A percentile compares a stretch with the other conserved stretches of the same genome.
phyloP scores from a whole-genome alignment of 371 early-diverging fungal genomes.

The Mucor saturninus region DNA sequence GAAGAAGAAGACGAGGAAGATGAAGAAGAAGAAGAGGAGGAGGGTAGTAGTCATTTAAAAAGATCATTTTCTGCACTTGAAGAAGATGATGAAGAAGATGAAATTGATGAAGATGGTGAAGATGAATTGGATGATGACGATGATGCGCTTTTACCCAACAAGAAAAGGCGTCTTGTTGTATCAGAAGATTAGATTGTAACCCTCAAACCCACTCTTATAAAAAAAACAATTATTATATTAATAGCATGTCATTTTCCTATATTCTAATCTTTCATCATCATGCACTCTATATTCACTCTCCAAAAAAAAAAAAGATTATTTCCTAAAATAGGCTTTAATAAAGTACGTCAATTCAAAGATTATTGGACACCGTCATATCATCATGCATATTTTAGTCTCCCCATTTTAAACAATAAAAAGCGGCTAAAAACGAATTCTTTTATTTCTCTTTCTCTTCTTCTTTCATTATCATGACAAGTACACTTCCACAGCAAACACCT shows the following conservation, averaged over 20 bases:
- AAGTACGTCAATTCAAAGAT: background rate
- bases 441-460: conserved; percentile 10
- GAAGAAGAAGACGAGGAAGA: too few relatives aligned
- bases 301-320: background rate
- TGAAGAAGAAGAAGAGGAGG: background rate
- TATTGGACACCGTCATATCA: background rate
- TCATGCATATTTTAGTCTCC: background rate
- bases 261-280: conserved; percentile 1
- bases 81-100: conserved; percentile 19
- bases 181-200: background rate
- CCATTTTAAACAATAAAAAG: conserved; percentile 16
- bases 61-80: conserved; percentile 10
- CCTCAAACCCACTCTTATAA: background rate
- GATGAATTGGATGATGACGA: conserved; percentile 21
- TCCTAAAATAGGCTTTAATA: background rate
- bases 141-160: conserved; percentile 6
- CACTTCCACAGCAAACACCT: conserved; percentile 7
- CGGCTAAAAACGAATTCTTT: background rate
- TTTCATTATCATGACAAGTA: conserved; percentile 3
- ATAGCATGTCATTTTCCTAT: background rate
- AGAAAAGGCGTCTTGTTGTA: background rate
- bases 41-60: conserved; percentile 1
- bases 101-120: conserved; percentile 12
- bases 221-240: background rate
- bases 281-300: background rate